Evolutionary conservation across 2,329 filamentous ascomycete genomes (phyloP), one percentile per base, ranked within the genome.

Genomic region (Zymoseptoria ardabiliae): DNA sequence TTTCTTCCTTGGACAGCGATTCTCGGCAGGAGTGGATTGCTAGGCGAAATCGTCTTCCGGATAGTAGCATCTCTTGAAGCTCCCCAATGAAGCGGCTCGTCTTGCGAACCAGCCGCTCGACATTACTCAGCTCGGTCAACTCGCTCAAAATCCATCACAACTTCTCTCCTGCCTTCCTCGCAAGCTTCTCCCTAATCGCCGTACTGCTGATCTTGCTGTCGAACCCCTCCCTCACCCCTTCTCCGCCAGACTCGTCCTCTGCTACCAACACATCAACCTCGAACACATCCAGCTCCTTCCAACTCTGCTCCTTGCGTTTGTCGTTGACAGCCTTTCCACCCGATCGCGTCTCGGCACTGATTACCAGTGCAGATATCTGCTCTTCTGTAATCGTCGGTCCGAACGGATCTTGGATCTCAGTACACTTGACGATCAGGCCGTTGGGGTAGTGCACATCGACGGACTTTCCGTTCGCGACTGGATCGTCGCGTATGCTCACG

Each of bases 201-300:
- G 92, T 95, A 75, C 92, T 97, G 78, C 91, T 96, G 66, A 97
- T 89, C 77, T 97, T 97, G 62, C 83, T 82, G 23, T 86, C 84
- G 74, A 95, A 96, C 64, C 82, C 81, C 58, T 85, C 82, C 53
- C 67, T 69, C 11, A 76, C 73, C 50, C 75, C 73, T 23, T 59
- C 57, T 8, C 59, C 60, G 9, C 75, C 72, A 48, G 75, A 73
- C 25, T 65, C 63, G 13, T n/a, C 78, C 74, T 50, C 79, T 2
- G 85, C 82, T 73, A 93, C 88, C 17, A 99, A 80, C 13, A 97
- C 90, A 68, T 94, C 90, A 25, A 97, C 90, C 72, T 96, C 92
- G 68, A 91, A 96, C 0, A 95, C 83, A 23, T 91, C 85, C 48
- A 99, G 78, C 22, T 79, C 74, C 41, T 79, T 77, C 91, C 91